Base-by-base conservation (phyloP, 139 green algal genomes). In the Chlorella sp. region DNA sequence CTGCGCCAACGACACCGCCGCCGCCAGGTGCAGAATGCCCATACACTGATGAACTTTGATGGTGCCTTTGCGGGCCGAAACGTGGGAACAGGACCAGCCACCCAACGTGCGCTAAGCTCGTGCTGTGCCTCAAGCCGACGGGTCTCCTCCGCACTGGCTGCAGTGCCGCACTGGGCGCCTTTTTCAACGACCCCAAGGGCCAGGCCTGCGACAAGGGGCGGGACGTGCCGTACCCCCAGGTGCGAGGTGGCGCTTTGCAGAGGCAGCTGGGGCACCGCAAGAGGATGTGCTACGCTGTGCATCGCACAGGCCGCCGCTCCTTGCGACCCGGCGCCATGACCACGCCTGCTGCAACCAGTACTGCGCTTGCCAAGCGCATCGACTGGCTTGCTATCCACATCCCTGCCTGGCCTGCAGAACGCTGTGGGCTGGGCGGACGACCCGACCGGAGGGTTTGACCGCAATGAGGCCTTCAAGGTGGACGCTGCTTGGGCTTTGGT, bases 401-500 rank as follows among this genome's bases (percentile, higher is more conserved):
- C 36, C 11, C 14, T 74, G 14, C 67, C 19, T 43, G 19, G 20
- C 7, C 41, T 56, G 32, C 77, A 83, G 77, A 46, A 34, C 4
- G 69, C 51, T 1, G 11, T 73, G 1, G 81, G 81, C 17, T 85
- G 81, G 81, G 60, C 54, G 1, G 81, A 85, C 8, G 81, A 85
- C 54, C 81, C 69, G 9, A 85, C 81, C 0, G 81, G 81, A 54
- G 40, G 40, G 2, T 87, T 73, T 34, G 83, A 87, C 38, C 40
- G 83, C 1, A 80, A 85, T 56, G 30, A 30, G 3, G 58, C 77
- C 30, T 83, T 74, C 51, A 60, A 60, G 51, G 51, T 60, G 51
- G 51, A 8, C 8, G 46, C 11, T 8, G 46, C 8, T 8, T 54
- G 46, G 46, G 8, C 8, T 11, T 54, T 54, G 46, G 8, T 19